Percentiles rank a stretch among this genome's conserved stretches.
Evolutionary conservation across 2,329 filamentous ascomycete species (phyloP).

Genomic region (Ophiostoma tasmaniense): DNA sequence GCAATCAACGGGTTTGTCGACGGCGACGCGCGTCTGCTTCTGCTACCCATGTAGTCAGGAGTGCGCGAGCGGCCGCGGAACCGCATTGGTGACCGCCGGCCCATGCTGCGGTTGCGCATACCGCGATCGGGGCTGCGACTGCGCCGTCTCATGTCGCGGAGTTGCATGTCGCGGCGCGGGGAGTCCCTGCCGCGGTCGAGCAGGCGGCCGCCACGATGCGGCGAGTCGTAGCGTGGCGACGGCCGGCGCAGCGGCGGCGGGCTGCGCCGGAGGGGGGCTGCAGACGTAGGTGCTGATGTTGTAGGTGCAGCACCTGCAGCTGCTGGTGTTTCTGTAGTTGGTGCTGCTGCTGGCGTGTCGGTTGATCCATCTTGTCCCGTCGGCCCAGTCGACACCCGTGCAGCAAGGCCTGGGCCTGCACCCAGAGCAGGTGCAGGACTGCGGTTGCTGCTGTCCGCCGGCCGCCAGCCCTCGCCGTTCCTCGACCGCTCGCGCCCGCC

Average conservation of each 20-base stretch:
- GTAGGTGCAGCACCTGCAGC: background rate
- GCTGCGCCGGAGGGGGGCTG: background rate
- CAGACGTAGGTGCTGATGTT: background rate
- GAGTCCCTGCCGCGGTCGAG: constrained; percentile 29
- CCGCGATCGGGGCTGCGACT: constrained; percentile 46
- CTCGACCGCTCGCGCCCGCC: constrained; percentile 25
- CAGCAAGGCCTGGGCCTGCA: background rate
- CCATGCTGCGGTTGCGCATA: constrained; percentile 26
- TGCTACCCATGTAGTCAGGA: constrained; percentile 28
- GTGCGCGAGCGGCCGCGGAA: constrained; percentile 37
- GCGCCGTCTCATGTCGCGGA: constrained; percentile 35
- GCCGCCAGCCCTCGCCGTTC: constrained; percentile 29
- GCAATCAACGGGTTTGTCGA: background rate
- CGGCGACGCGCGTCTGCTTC: constrained; percentile 36
- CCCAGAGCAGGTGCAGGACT: constrained; percentile 25
- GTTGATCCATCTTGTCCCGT: too few species aligned
- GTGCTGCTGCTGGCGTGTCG: constrained; percentile 5
- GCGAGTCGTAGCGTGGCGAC: constrained; percentile 31
- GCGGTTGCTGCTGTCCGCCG: constrained; percentile 30
- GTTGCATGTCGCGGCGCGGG: constrained; percentile 29
- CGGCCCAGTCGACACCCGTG: background rate
- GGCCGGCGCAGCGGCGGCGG: constrained; percentile 25
- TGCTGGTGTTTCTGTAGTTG: background rate
- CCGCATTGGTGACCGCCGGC: constrained; percentile 31
- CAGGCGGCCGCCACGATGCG: constrained; percentile 22